phyloP scores from a whole-genome alignment of 768 basidiomycete genomes.

The Suillus luteus region DNA sequence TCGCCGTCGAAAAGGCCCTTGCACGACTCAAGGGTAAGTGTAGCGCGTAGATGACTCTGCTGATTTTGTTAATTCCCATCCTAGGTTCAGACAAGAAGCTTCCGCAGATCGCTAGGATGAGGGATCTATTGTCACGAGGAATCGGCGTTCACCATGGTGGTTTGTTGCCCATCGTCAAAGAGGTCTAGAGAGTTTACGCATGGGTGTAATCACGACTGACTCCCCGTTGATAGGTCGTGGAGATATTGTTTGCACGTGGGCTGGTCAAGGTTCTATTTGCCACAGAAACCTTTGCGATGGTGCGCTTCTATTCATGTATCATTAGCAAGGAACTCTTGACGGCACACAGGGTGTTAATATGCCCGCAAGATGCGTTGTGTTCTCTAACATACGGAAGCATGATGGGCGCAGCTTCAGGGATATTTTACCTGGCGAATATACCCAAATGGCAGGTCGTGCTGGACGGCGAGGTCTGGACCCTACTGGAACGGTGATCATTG shows the following conservation, averaged over 20 bases:
- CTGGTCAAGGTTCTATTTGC: conserved; percentile 96
- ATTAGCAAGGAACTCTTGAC: conserved; percentile 17
- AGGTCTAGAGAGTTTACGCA: conserved; percentile 49
- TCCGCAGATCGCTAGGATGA: conserved; percentile 91
- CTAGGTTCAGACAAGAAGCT: conserved; percentile 88
- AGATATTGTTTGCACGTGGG: conserved; percentile 93
- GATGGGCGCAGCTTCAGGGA: conserved; percentile 93
- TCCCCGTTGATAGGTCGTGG: conserved; percentile 69
- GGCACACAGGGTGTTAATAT: conserved; percentile 90
- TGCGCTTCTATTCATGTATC: conserved; percentile 33
- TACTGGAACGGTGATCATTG: conserved; percentile 94
- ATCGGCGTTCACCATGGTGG: conserved; percentile 99
- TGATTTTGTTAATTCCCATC: conserved; percentile 12
- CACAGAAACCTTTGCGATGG: conserved; percentile 99
- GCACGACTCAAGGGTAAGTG: conserved; percentile 82
- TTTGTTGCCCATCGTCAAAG: conserved; percentile 94
- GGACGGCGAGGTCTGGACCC: conserved; percentile 93
- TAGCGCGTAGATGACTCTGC: conserved; percentile 9
- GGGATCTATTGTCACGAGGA: conserved; percentile 85
- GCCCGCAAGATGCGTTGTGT: conserved; percentile 97
- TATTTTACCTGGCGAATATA: conserved; percentile 90
- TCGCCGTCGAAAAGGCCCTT: conserved; percentile 90
- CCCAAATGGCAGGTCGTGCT: conserved; percentile 98
- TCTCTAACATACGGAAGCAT: conserved; percentile 92
- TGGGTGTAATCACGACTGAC: not conserved